Conservation (phyloP, 179 eudicot genomes). For the Silene vulgaris region DNA sequence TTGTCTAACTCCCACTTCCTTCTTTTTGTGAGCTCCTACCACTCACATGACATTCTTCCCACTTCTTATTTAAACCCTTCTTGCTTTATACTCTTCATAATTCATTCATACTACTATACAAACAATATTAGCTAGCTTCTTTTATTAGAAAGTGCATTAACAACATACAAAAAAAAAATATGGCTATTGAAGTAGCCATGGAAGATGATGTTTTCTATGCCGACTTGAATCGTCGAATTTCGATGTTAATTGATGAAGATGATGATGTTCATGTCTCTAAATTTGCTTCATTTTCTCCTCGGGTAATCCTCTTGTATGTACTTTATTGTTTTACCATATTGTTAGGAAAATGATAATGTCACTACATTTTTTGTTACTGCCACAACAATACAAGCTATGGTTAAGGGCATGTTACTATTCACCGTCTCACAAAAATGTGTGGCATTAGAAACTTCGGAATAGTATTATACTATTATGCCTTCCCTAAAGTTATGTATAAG, state of each 20-base stretch:
- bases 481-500: not conserved
- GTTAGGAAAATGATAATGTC: no score
- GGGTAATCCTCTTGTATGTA: conserved; percentile 30
- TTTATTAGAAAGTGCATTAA: not conserved
- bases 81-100: conserved; percentile 12
- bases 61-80: conserved; percentile 19
- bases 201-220: conserved; percentile 78
- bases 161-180: not conserved
- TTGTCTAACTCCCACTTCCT: conserved; percentile 24
- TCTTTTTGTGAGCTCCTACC: conserved; percentile 10
- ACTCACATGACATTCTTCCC: conserved; percentile 11
- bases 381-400: no score
- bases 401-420: no score
- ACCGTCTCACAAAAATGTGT: no score
- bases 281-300: conserved; percentile 43
- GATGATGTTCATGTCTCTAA: conserved; percentile 42
- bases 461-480: no score
- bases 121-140: not conserved
- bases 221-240: conserved; percentile 71
- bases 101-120: conserved; percentile 2
- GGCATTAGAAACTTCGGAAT: no score
- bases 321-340: not conserved
- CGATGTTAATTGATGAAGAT: conserved; percentile 74
- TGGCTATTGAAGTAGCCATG: conserved; percentile 51
- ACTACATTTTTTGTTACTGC: no score